These are phyloP conservation scores for Penicillium ucsense DNA, from an alignment of 495 filamentous ascomycete genomes.

Conservation along the genomic window DNA sequence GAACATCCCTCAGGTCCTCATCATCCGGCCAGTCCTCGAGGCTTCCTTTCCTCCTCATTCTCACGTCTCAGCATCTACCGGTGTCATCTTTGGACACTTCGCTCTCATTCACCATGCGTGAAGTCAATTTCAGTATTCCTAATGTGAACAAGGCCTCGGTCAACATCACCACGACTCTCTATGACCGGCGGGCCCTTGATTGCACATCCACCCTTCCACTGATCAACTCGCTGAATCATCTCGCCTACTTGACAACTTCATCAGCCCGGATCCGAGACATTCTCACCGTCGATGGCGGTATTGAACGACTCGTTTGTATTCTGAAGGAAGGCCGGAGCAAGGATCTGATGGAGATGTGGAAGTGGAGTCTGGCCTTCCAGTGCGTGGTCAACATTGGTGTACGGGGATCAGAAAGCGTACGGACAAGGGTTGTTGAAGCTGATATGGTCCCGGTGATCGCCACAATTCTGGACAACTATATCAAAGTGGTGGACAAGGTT, in stretches of 20 bases:
- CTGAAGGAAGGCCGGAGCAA: constrained; percentile 92
- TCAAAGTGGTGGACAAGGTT: constrained; percentile 86
- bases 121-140: constrained; percentile 99
- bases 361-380: constrained; percentile 98
- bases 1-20: constrained; percentile 15
- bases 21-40: constrained; percentile 2
- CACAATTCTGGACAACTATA: constrained; percentile 98
- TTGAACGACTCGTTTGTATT: constrained; percentile 92
- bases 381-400: constrained; percentile 99
- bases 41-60: not conserved
- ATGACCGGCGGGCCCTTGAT: constrained; percentile 92
- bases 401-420: constrained; percentile 82
- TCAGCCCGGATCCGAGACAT: constrained; percentile 96
- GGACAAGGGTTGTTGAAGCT: constrained; percentile 92
- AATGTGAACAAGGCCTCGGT: constrained; percentile 99
- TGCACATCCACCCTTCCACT: constrained; percentile 95
- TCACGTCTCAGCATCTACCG: no score
- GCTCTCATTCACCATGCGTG: constrained; percentile 60
- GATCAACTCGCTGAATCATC: constrained; percentile 96
- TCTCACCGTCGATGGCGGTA: constrained; percentile 93
- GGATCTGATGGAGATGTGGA: constrained; percentile 99
- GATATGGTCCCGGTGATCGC: constrained; percentile 99
- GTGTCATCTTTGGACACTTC: no score
- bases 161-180: constrained; percentile 96
- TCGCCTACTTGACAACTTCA: constrained; percentile 97